Conservation (phyloP, 371 early-diverging fungal species). For the Mucor piriformis region DNA sequence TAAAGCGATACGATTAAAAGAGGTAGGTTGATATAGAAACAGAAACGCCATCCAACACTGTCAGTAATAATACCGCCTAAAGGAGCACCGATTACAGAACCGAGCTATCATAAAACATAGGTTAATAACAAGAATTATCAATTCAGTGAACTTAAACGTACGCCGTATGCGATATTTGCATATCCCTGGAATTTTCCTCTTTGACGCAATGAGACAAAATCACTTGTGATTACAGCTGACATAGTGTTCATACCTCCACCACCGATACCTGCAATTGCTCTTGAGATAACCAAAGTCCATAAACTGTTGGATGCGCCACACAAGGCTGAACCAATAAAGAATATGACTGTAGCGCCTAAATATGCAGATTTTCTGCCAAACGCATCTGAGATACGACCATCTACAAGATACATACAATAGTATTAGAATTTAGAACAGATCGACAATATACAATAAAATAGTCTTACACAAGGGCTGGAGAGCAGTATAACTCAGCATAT, state of each 20-base stretch:
- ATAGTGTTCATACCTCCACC: constrained; percentile 65
- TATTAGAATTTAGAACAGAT: not conserved
- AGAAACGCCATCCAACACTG: constrained; percentile 66
- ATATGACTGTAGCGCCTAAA: constrained; percentile 58
- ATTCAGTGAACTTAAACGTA: constrained; percentile 18
- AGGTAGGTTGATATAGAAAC: constrained; percentile 83
- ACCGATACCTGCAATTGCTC: constrained; percentile 81
- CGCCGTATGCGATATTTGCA: constrained; percentile 48
- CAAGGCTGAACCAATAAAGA: constrained; percentile 59
- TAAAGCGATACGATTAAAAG: constrained; percentile 59
- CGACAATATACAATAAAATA: not conserved
- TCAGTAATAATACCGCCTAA: constrained; percentile 59
- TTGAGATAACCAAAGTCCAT: constrained; percentile 72
- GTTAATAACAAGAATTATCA: not conserved
- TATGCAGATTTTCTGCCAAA: constrained; percentile 70
- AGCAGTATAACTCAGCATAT: constrained; percentile 78
- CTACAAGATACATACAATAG: constrained; percentile 11
- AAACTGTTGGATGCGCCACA: constrained; percentile 62
- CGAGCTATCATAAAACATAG: constrained; percentile 50
- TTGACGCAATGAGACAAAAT: constrained; percentile 49
- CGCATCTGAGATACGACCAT: constrained; percentile 65
- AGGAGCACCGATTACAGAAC: constrained; percentile 57
- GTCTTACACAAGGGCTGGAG: constrained; percentile 76
- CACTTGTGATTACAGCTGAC: constrained; percentile 46
- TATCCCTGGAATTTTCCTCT: constrained; percentile 57